These are phyloP conservation scores for Albophoma yamanashiensis DNA, from an alignment of 2,329 filamentous ascomycete genomes.

Conservation along the genomic window DNA sequence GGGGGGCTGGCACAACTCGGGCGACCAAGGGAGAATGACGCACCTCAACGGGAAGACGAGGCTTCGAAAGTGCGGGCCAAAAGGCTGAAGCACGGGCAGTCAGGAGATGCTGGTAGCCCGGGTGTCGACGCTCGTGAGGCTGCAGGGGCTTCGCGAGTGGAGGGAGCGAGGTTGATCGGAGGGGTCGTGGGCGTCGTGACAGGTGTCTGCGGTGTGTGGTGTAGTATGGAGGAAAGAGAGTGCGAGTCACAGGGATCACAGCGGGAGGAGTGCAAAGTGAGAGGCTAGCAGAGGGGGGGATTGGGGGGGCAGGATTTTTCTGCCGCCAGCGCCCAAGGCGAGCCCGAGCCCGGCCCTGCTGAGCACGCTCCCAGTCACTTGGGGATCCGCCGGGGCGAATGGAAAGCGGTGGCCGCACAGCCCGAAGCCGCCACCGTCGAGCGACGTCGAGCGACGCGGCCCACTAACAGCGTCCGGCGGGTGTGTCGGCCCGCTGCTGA, in stretches of 20 bases:
- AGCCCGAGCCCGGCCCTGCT: background rate
- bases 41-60: conserved; percentile 13
- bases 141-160: background rate
- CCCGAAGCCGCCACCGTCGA: background rate
- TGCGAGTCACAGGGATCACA: background rate
- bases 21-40: conserved; percentile 11
- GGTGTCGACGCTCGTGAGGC: background rate
- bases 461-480: conserved; percentile 10
- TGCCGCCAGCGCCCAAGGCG: background rate
- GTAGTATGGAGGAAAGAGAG: background rate
- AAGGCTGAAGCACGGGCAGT: conserved; percentile 2
- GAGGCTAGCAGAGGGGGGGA: background rate
- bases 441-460: background rate
- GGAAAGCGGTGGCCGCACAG: background rate
- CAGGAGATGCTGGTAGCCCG: background rate
- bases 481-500: background rate
- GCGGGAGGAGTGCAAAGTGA: background rate
- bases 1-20: conserved; percentile 1
- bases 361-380: background rate
- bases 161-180: background rate
- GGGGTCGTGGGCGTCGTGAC: background rate
- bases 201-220: background rate
- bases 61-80: conserved; percentile 5
- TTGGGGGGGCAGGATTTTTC: background rate
- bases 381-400: background rate